phyloP scores from a whole-genome alignment of 805 yeast species.

The Yamadazyma nakazawae region DNA sequence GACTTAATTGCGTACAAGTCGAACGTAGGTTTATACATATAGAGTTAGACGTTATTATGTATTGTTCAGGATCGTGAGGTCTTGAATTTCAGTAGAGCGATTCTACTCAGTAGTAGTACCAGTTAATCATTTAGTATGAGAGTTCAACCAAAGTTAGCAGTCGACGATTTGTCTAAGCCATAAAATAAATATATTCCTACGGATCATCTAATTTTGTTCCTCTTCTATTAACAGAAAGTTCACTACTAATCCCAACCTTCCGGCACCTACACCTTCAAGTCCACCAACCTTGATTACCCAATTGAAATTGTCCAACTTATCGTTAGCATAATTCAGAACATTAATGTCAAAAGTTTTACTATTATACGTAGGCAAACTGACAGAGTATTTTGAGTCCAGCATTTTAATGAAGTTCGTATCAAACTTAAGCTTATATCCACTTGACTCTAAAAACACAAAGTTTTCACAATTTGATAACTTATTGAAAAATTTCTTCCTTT shows the following conservation, averaged over 20 bases:
- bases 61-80: no score
- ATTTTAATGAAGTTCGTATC: conserved; percentile 52
- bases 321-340: conserved; percentile 41
- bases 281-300: conserved; percentile 43
- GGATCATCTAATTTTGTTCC: conserved; percentile 4
- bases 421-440: conserved; percentile 48
- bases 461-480: conserved; percentile 32
- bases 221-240: conserved; percentile 39
- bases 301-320: conserved; percentile 42
- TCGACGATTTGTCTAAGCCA: neutral
- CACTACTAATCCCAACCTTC: conserved; percentile 31
- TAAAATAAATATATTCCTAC: neutral
- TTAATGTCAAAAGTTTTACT: conserved; percentile 45
- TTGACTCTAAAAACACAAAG: conserved; percentile 38
- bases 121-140: no score
- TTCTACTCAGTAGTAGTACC: no score
- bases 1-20: neutral
- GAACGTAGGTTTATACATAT: neutral
- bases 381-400: conserved; percentile 47
- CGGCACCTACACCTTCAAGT: conserved; percentile 28
- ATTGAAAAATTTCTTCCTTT: conserved; percentile 46
- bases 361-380: conserved; percentile 48
- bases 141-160: no score
- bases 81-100: no score
- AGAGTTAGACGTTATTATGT: no score